phyloP scores from a whole-genome alignment of 2,329 filamentous ascomycete species.

The Pestalotiopsis fici region DNA sequence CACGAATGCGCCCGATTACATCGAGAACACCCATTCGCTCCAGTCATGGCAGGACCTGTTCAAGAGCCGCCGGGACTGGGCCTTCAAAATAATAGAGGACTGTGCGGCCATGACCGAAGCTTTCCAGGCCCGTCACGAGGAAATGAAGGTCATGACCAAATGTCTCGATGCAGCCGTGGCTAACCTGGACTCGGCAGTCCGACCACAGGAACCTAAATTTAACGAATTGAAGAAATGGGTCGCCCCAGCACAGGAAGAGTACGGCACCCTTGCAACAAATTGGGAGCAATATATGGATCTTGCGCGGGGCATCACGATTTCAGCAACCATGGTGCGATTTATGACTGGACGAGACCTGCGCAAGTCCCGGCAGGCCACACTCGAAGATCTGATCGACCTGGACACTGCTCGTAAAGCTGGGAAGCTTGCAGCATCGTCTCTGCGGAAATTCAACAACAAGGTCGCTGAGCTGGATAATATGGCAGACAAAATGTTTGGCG shows the following conservation, averaged over 20 bases:
- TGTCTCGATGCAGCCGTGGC: slow-evolving; percentile 83
- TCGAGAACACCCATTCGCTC: slow-evolving; percentile 77
- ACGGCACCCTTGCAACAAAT: slow-evolving; percentile 60
- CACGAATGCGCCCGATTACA: slow-evolving; percentile 76
- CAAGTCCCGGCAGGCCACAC: slow-evolving; percentile 53
- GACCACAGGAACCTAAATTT: slow-evolving; percentile 71
- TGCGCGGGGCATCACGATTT: slow-evolving; percentile 65
- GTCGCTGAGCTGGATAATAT: slow-evolving; percentile 62
- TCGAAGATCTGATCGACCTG: slow-evolving; percentile 76
- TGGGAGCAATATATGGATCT: slow-evolving; percentile 72
- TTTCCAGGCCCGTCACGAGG: slow-evolving; percentile 66
- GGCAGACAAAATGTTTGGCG: slow-evolving; percentile 60
- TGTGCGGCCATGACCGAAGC: slow-evolving; percentile 66
- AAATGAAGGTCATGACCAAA: slow-evolving; percentile 75
- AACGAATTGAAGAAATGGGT: slow-evolving; percentile 72
- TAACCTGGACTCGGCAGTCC: slow-evolving; percentile 78
- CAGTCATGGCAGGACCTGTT: slow-evolving; percentile 89
- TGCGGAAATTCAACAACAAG: slow-evolving; percentile 60
- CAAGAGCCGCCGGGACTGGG: slow-evolving; percentile 79
- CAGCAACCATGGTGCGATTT: slow-evolving; percentile 65
- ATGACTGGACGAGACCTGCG: slow-evolving; percentile 54
- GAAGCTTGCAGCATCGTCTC: slow-evolving; percentile 58
- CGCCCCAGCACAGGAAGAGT: slow-evolving; percentile 66
- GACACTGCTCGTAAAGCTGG: slow-evolving; percentile 74
- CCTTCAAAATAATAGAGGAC: slow-evolving; percentile 67